Evolutionary conservation across 2,329 filamentous ascomycete species (phyloP), one percentile per base, ranked within the genome.

Genomic region (Reticulascus tulasneorum): DNA sequence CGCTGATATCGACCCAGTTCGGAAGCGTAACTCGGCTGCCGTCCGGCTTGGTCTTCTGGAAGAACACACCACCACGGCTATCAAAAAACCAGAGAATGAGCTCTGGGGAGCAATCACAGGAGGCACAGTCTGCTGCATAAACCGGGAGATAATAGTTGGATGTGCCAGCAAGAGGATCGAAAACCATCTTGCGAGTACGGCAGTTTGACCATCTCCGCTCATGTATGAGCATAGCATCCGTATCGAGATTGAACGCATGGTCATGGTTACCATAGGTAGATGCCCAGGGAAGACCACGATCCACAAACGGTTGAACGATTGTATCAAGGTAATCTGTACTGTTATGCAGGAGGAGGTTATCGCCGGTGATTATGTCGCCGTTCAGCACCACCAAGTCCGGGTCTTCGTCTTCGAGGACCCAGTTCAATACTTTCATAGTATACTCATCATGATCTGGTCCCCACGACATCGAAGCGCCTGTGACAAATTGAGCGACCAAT

Each of bases 191-290:
- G 7, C 44, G 40, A 3, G 66, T 69, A 3, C 56, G 58, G 5
- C 59, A 53, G 31, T 65, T 62, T 2, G 50, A 49, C 49, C 56
- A 66, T 3, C 30, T 40, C 7, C 51, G 51, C 47, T 71, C 67
- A 7, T 64, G 62, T 13, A 48, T 54, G 5, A 68, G 51, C 13
- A 71, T 64, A 3, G 48, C 40, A 18, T 52, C 48, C 16, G 68
- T 67, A 0, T 71, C 73, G 10, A 83, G 58, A 42, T 82, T 81
- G 50, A 64, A 73, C 25, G 74, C 59, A 29, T 70, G 69, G 45
- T 86, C 82, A 48, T 86, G 83, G 39, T 86, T 86, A 1, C 83
- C 83, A 44, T 86, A 86, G 0, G 80, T 79, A 1, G 76, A 79
- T 3, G 80, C 80, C 75, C 80, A 86, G 0, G 66, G 64, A 0